Evolutionary conservation across 177 flowering plant species (phyloP), one percentile per base, ranked within the genome.

Genomic region (Tripterygium wilfordii): DNA sequence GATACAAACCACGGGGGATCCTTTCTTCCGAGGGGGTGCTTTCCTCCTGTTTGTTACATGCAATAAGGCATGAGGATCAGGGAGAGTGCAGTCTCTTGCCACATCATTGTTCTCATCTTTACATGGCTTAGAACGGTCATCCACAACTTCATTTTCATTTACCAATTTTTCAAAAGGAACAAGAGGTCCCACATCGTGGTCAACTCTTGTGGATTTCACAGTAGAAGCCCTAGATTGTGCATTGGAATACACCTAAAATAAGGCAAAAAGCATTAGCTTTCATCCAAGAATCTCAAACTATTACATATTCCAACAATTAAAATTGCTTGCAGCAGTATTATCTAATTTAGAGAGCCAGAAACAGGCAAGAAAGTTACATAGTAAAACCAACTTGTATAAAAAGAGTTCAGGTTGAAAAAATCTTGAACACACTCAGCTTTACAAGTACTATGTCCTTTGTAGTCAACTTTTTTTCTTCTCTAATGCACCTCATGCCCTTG

Each of bases 41-140:
- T 85, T 94, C 71, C 72, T 76, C 68, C 99, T 76, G 62, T 63
- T 90, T 33, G 99, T 94, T 26, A 94, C 83, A 74, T 78, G 78
- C 72, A 78, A 49, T 59, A 94, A 67, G 35, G 78, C 70, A 53
- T 54, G 54, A 46, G 89, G 81, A 66, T 78, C 77, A 42, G 96
- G 97, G 70, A 83, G 72, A 45, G 36, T 31, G 57, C 67, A 72
- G 35, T 65, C 73, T 44, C 69, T 72, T 10, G 25, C 16, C 23
- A 40, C 51, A 31, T 24, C 60, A 17, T 23, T 54, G 36, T 35
- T 56, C 23, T 43, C 22, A 20, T 51, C 62, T 39, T 71, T 60
- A 14, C 66, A 69, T 29, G 60, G 54, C 30, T 49, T 48, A 61
- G 42, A 25, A 20, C 51, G 55, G 32, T 56, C 61, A 43, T 48